Conservation (phyloP, 352 stramenopile genomes). For the Pythium rishiriense region DNA sequence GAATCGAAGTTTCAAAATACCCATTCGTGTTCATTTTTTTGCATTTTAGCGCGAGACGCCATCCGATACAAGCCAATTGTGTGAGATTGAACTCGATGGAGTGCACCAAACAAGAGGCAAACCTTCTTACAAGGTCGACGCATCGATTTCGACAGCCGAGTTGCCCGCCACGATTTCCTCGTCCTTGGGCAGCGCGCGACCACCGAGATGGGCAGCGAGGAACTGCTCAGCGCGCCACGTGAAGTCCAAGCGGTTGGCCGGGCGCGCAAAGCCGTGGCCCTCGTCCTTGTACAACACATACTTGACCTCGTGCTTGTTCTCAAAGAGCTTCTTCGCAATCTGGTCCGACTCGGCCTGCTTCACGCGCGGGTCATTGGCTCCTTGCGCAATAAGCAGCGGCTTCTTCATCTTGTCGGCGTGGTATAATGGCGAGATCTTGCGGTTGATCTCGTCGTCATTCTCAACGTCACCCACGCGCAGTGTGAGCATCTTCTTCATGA, state of each 20-base stretch:
- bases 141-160: constrained; percentile 39
- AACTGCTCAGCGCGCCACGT: constrained; percentile 41
- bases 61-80: no score
- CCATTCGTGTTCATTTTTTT: no score
- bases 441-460: constrained; percentile 39
- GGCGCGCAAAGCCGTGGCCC: constrained; percentile 71
- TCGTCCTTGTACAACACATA: constrained; percentile 85
- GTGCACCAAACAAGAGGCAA: no score
- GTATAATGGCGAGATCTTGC: constrained; percentile 60
- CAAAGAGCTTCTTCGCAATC: constrained; percentile 67
- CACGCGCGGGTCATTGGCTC: constrained; percentile 79
- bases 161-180: constrained; percentile 27
- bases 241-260: constrained; percentile 75
- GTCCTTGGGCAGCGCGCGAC: constrained; percentile 28
- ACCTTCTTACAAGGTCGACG: constrained; percentile 27
- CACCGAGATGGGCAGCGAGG: constrained; percentile 36
- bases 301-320: constrained; percentile 71
- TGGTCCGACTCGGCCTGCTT: constrained; percentile 70
- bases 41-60: no score
- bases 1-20: no score
- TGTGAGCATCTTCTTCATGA: constrained; percentile 42
- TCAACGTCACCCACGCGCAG: constrained; percentile 45
- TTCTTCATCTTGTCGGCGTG: constrained; percentile 77
- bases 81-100: no score
- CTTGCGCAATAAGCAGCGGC: constrained; percentile 78